Percentiles rank a stretch among this genome's conserved stretches.
These are phyloP conservation scores for Alternaria triticimaculans DNA, from an alignment of 2,329 filamentous ascomycete species.

Conservation along the genomic window DNA sequence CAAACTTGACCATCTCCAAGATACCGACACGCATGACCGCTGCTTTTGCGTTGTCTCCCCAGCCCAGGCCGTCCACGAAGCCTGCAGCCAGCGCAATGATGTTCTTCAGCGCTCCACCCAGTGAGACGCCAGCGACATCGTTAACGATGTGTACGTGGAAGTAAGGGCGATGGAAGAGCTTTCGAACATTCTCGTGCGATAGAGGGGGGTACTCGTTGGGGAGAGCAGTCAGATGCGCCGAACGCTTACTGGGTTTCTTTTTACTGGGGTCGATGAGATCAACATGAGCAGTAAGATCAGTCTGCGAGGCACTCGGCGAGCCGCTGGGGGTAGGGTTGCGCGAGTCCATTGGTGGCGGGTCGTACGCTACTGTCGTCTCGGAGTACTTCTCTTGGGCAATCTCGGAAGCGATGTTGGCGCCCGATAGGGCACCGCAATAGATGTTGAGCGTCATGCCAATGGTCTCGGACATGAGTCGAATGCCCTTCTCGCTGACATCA, in stretches of 20 bases:
- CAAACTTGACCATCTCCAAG: constrained; percentile 95
- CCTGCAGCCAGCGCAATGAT: constrained; percentile 92
- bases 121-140: constrained; percentile 95
- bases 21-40: constrained; percentile 96
- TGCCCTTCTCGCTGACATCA: constrained; percentile 83
- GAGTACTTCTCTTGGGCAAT: constrained; percentile 96
- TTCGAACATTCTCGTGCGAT: constrained; percentile 81
- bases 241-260: constrained; percentile 63
- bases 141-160: constrained; percentile 95
- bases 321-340: constrained; percentile 69
- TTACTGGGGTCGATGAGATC: constrained; percentile 61
- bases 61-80: constrained; percentile 92
- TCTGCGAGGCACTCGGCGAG: constrained; percentile 57
- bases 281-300: constrained; percentile 56
- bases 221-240: constrained; percentile 74
- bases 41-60: constrained; percentile 99
- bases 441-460: constrained; percentile 92
- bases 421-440: constrained; percentile 94
- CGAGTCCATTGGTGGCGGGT: constrained; percentile 88
- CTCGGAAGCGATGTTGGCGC: constrained; percentile 94
- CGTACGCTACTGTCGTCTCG: constrained; percentile 96
- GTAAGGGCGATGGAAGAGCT: constrained; percentile 93
- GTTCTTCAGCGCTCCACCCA: constrained; percentile 95
- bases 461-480: constrained; percentile 91
- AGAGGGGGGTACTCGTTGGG: constrained; percentile 85